Evolutionary conservation across 192 early-diverging fungal genomes (phyloP).

Genomic region (Chytriomyces sp.): DNA sequence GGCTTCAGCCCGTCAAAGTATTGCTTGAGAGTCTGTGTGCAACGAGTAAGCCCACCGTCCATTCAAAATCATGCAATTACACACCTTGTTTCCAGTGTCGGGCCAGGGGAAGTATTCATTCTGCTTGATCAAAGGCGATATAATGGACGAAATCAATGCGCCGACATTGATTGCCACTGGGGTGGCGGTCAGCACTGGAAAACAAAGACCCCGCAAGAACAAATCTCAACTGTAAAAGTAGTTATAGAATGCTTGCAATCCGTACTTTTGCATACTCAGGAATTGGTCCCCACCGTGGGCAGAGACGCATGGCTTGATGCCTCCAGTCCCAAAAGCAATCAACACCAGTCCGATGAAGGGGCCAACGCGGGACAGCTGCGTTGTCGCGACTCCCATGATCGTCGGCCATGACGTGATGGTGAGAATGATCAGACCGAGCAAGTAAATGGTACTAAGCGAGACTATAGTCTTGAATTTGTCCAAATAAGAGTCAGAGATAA

Average conservation of each 20-base stretch:
- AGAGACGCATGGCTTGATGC: conserved; percentile 75
- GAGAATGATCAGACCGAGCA: conserved; percentile 53
- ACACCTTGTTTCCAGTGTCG: not conserved
- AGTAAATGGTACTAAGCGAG: conserved; percentile 45
- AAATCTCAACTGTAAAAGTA: conserved; percentile 47
- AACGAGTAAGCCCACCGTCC: not conserved
- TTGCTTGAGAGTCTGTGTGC: not conserved
- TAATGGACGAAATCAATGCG: conserved; percentile 50
- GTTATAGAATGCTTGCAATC: conserved; percentile 59
- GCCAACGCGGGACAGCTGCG: conserved; percentile 6
- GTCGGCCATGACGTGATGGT: conserved; percentile 52
- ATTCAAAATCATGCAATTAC: conserved; percentile 19
- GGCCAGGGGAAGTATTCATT: conserved; percentile 9
- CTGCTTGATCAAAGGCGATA: conserved; percentile 44
- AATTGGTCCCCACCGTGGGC: conserved; percentile 64
- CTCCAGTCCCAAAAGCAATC: conserved; percentile 63
- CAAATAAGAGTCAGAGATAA: conserved; percentile 66
- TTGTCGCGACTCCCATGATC: conserved; percentile 37
- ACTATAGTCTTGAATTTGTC: conserved; percentile 66
- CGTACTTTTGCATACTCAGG: conserved; percentile 42
- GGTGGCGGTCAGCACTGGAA: too few species aligned
- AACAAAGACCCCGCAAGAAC: too few species aligned
- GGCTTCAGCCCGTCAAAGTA: conserved; percentile 8
- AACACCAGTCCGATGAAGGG: conserved; percentile 44
- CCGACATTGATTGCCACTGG: conserved; percentile 62